phyloP scores from a whole-genome alignment of 805 yeast genomes.

The Zygoascus biomembranicola region DNA sequence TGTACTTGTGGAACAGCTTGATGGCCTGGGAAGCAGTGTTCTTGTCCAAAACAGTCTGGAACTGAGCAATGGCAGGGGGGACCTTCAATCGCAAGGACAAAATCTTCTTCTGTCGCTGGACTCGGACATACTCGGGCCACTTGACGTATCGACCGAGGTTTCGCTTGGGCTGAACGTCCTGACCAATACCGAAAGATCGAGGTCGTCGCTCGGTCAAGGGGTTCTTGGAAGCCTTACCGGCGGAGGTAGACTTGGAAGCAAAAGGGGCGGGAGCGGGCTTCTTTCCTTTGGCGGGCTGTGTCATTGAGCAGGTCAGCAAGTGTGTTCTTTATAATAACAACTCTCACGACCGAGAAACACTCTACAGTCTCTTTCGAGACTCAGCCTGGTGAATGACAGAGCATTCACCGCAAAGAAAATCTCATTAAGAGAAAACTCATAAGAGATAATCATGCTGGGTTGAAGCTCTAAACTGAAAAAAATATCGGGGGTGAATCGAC shows the following conservation, averaged over 20 bases:
- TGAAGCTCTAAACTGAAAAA: not conserved
- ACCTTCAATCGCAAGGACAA: constrained; percentile 94
- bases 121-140: constrained; percentile 98
- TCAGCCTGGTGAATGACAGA: constrained; percentile 9
- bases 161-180: constrained; percentile 90
- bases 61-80: constrained; percentile 97
- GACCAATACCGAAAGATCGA: constrained; percentile 94
- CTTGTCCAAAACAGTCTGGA: constrained; percentile 93
- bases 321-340: constrained; percentile 3
- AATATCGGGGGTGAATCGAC: not conserved
- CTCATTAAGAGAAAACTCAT: too few relatives aligned
- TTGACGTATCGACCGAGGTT: constrained; percentile 95
- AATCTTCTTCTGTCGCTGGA: constrained; percentile 98
- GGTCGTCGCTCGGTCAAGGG: constrained; percentile 87
- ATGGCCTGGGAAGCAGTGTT: constrained; percentile 96
- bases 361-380: constrained; percentile 27
- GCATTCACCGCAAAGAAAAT: not conserved
- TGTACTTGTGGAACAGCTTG: constrained; percentile 97
- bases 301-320: constrained; percentile 22
- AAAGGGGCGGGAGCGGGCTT: constrained; percentile 99
- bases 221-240: constrained; percentile 42
- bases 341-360: constrained; percentile 10
- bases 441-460: not conserved
- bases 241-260: constrained; percentile 49
- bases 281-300: constrained; percentile 34